phyloP scores from a whole-genome alignment of 1,284 basidiomycete species.

The Hymenochaete sp. region DNA sequence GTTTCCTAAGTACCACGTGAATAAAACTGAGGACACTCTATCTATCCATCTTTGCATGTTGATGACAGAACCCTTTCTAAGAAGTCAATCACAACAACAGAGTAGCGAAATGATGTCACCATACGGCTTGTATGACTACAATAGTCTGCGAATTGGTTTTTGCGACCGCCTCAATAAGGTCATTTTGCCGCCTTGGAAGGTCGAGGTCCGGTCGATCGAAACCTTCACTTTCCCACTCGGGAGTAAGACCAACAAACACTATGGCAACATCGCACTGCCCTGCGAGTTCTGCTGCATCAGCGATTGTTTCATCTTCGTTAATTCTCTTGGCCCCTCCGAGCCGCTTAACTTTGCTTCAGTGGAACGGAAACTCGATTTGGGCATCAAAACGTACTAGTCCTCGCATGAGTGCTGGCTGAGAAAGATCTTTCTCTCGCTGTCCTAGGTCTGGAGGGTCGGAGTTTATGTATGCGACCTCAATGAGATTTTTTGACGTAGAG shows the following conservation, averaged over 20 bases:
- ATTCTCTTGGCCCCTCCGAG: constrained; percentile 59
- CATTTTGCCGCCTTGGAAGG: constrained; percentile 54
- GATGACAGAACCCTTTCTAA: constrained; percentile 49
- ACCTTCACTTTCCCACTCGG: constrained; percentile 64
- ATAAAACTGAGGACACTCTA: constrained; percentile 43
- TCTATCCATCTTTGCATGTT: constrained; percentile 55
- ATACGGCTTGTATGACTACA: constrained; percentile 59
- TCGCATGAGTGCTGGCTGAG: constrained; percentile 58
- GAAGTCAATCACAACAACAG: constrained; percentile 3
- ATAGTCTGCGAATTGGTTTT: constrained; percentile 55
- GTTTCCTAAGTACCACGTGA: constrained; percentile 69
- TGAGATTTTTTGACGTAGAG: constrained; percentile 38
- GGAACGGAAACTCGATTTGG: neutral
- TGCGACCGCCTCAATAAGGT: constrained; percentile 49
- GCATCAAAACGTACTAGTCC: constrained; percentile 49
- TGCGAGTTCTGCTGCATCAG: constrained; percentile 52
- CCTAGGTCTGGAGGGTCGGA: constrained; percentile 40
- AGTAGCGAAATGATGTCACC: constrained; percentile 21
- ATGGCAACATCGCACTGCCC: constrained; percentile 48
- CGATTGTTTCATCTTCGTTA: constrained; percentile 47
- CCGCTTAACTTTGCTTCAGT: too few species aligned
- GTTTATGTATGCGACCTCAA: constrained; percentile 57
- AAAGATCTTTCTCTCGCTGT: constrained; percentile 28
- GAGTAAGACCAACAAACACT: constrained; percentile 55
- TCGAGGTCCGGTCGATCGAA: constrained; percentile 52